Evolutionary conservation across 441 rosid species (phyloP), one percentile per base, ranked within the genome.

Genomic region (Syzygium syzygioides): DNA sequence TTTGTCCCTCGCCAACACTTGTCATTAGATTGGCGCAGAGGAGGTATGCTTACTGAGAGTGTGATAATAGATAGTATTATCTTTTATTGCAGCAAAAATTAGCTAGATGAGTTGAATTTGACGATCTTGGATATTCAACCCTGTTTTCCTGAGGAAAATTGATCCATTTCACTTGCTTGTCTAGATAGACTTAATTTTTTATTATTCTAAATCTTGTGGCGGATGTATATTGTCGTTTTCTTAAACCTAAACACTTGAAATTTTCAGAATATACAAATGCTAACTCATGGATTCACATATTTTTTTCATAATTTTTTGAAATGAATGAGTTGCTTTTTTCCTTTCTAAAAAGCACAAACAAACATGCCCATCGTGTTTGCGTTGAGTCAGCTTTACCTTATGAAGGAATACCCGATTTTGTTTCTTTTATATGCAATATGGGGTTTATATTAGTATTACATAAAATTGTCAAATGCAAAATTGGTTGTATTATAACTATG

Each of bases 1-100:
- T 98, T 98, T 95, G 99, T 97, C 86, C 99, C 99, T 84, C 99
- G 98, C 85, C 99, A 97, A 87, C 99, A 96, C 91, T 98, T 45
- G 7, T 98, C 91, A 98, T 98, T 89, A 97, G 99, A 86, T 91
- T 98, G 91, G 97, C 96, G 89, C 99, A 98, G 87, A 95, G 99
- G 90, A 91, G 99, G 99, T 96, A 94, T 83, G 92, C 55, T 79
- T 86, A 86, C 30, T 54, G 14, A 37, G n/a, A 41, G 28, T 37
- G 83, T 76, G 52, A 76, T 41, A 37, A 76, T 45, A 37, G 83
- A 37, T 71, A 37, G 26, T 37, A 2, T 37, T 5, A 37, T 76
- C 52, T 76, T 71, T 37, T 37, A 45, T 23, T 76, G 83, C 52
- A 6, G 52, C 45, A 6, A 76, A 37, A 20, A 76, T 23, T 20